These are phyloP conservation scores for Epichloe uncinata DNA, from an alignment of 2,329 filamentous ascomycete genomes.

Conservation along the genomic window DNA sequence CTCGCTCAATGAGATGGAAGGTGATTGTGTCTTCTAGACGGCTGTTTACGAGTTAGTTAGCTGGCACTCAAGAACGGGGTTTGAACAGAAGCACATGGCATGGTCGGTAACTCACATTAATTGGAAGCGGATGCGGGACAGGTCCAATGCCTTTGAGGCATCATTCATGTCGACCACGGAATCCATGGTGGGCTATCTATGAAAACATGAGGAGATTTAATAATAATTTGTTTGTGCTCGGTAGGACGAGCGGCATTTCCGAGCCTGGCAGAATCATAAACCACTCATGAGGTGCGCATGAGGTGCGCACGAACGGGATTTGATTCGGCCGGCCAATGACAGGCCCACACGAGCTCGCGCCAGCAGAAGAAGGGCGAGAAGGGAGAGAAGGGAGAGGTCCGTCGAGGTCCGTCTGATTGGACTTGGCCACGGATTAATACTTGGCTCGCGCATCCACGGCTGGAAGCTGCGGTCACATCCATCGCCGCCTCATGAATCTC, in stretches of 20 bases:
- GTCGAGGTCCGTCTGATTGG: neutral
- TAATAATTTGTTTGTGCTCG: neutral
- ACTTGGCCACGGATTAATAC: neutral
- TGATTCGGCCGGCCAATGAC: neutral
- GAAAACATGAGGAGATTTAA: no score
- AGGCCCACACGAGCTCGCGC: no score
- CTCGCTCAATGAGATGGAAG: slow-evolving; percentile 91
- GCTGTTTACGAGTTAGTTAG: slow-evolving; percentile 32
- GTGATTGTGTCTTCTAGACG: slow-evolving; percentile 96
- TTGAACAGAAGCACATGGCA: neutral
- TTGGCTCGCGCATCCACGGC: neutral
- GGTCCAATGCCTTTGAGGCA: slow-evolving; percentile 71
- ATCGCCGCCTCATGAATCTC: neutral
- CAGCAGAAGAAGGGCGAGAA: neutral
- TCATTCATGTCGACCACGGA: slow-evolving; percentile 79
- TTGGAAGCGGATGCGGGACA: slow-evolving; percentile 85
- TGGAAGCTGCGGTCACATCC: slow-evolving; percentile 2
- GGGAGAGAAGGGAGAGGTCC: no score
- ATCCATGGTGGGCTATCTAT: slow-evolving; percentile 53
- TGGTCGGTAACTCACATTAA: slow-evolving; percentile 52
- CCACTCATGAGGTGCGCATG: no score
- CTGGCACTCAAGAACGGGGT: neutral
- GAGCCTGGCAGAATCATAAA: neutral
- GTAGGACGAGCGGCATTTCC: neutral
- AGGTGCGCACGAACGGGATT: no score